Conservation (phyloP, 306 rosid species). For the Nissolia schottii region DNA sequence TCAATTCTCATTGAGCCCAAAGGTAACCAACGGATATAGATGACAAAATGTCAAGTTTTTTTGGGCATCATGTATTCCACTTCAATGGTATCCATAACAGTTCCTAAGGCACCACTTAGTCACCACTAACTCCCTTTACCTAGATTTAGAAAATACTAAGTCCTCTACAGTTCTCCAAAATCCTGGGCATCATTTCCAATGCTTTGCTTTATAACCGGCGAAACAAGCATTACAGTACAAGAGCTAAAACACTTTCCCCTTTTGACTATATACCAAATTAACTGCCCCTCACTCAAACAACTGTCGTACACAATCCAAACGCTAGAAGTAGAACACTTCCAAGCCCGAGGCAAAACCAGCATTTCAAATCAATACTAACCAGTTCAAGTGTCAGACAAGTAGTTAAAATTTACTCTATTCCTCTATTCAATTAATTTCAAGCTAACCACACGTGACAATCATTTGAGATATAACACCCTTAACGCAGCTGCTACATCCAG, state of each 20-base stretch:
- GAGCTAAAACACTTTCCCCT: neutral
- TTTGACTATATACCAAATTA: neutral
- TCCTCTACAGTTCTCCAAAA: neutral
- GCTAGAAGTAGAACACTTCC: neutral
- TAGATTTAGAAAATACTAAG: neutral
- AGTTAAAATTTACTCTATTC: neutral
- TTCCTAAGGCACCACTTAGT: slow-evolving; percentile 12
- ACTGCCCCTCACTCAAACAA: slow-evolving; percentile 4
- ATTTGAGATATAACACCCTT: neutral
- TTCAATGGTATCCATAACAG: neutral
- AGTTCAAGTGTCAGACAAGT: neutral
- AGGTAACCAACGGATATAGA: neutral
- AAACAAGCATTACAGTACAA: neutral
- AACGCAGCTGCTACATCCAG: neutral
- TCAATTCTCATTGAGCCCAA: neutral
- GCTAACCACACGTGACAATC: neutral
- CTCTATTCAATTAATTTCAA: slow-evolving; percentile 2
- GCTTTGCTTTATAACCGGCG: neutral
- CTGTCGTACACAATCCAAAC: slow-evolving; percentile 16
- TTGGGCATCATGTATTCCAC: neutral
- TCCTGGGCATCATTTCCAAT: neutral
- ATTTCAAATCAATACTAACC: neutral
- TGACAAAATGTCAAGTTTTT: neutral
- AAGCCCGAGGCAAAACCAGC: neutral
- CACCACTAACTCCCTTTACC: neutral